Base-by-base conservation (phyloP, 306 rosid genomes). In the Hylodesmum podocarpum region DNA sequence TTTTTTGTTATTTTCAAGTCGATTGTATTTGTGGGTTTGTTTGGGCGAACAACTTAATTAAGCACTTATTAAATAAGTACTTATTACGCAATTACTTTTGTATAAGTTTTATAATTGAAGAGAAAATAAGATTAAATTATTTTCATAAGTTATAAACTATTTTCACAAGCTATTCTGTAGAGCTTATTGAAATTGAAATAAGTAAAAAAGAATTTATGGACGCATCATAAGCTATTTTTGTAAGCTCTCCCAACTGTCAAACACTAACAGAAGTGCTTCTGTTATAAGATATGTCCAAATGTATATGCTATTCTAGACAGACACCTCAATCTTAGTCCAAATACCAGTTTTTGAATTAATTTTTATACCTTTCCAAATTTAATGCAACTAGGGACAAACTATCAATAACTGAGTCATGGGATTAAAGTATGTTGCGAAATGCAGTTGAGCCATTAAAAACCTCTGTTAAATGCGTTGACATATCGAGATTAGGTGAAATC, bases 351-450 rank as follows among this genome's bases (percentile, higher is more conserved):
- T n/a, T n/a, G n/a, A n/a, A n/a, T n/a, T n/a, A 44, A 4, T 44
- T 43, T 7, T 49, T 24, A 24, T 8, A 54, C 10, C 3, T 24
- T 54, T 24, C 11, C 15, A 12, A 54, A 54, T 27, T 14, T 5
- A 27, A 25, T 55, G 24, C 1, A 51, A 51, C 47, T 33, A 27
- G 39, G 37, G 41, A 65, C 39, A 36, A 70, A 55, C 67, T 46
- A 15, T 70, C 31, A 11, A 1, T 50, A 15, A 37, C 39, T 37
- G n/a, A n/a, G 22, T 66, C 80, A 55, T 71, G 55, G 36, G 41
- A 73, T 66, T 78, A 46, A 72, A 34, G 14, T 31, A 66, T 36
- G 66, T 51, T 58, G 10, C 40, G 41, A 34, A 72, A 70, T 68
- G 34, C 70, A 16, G n/a, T n/a, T n/a, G n/a, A n/a, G n/a, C 58